These are phyloP conservation scores for Vigna reflexopilosa DNA, from an alignment of 306 rosid species.

Conservation along the genomic window DNA sequence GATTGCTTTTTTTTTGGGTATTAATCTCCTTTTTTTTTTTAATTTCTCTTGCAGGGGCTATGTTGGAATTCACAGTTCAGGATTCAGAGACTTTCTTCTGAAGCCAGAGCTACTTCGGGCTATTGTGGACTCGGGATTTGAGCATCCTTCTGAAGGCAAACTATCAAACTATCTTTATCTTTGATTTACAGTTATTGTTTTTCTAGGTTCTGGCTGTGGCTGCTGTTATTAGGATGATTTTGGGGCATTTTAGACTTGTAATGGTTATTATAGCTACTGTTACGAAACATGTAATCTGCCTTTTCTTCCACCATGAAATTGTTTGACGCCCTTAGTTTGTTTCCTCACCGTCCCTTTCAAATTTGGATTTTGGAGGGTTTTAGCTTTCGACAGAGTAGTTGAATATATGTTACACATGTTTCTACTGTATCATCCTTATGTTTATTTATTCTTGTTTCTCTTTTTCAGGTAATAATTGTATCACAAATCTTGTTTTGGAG, in stretches of 20 bases:
- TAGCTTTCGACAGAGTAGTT: neutral
- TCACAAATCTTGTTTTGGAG: conserved; percentile 71
- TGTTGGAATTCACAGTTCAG: conserved; percentile 99
- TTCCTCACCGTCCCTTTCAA: neutral
- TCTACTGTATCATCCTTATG: conserved; percentile 1
- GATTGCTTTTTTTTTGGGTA: neutral
- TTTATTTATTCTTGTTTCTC: neutral
- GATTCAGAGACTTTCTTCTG: conserved; percentile 97
- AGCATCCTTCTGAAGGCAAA: conserved; percentile 99
- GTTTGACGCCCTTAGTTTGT: neutral
- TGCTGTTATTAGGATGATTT: neutral
- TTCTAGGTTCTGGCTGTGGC: neutral
- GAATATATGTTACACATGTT: neutral
- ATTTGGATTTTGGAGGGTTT: neutral
- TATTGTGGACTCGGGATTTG: conserved; percentile 97
- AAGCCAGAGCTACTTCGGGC: conserved; percentile 99
- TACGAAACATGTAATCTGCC: neutral
- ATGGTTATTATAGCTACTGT: neutral
- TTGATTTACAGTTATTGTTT: too few species aligned
- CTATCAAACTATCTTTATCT: neutral
- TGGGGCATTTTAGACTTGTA: neutral
- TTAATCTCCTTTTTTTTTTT: neutral
- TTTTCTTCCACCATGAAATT: too few species aligned
- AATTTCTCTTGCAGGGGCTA: conserved; percentile 68
- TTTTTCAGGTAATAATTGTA: conserved; percentile 83